Percentiles rank a stretch among this genome's conserved stretches.
Evolutionary conservation across 2,329 filamentous ascomycete species (phyloP).

Genomic region (Fonsecaea pugnacius): DNA sequence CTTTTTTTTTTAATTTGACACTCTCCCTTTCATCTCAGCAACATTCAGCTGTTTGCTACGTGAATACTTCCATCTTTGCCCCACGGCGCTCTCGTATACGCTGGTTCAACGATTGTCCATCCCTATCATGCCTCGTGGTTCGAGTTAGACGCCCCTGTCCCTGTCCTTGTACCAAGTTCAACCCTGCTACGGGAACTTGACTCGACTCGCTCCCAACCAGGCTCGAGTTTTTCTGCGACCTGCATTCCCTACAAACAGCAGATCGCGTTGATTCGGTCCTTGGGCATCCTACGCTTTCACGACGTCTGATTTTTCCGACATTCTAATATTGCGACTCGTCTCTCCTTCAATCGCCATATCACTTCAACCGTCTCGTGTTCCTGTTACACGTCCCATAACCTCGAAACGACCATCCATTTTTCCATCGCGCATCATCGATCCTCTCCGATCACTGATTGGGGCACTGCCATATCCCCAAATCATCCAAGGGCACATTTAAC

Average conservation of each 20-base stretch:
- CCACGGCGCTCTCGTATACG: constrained; percentile 12
- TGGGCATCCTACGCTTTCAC: constrained; percentile 13
- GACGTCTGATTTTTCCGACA: constrained; percentile 9
- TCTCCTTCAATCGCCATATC: constrained; percentile 12
- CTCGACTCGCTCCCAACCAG: constrained; percentile 7
- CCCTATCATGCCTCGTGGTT: constrained; percentile 29
- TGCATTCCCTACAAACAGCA: background rate
- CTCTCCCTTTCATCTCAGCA: constrained; percentile 16
- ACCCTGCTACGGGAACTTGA: constrained; percentile 11
- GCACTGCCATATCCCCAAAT: background rate
- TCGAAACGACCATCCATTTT: background rate
- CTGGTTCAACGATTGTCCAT: constrained; percentile 20
- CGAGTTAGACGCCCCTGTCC: constrained; percentile 24
- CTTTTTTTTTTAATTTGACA: constrained; percentile 13
- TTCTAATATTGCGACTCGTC: constrained; percentile 18
- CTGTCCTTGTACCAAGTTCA: constrained; percentile 9
- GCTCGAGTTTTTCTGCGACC: constrained; percentile 2
- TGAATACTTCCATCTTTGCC: constrained; percentile 15
- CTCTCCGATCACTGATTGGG: background rate
- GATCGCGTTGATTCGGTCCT: background rate
- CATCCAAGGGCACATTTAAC: background rate
- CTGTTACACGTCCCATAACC: constrained; percentile 3
- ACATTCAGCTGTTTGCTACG: constrained; percentile 17
- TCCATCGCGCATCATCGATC: background rate
- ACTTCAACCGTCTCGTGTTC: background rate